Conservation (phyloP, 1,284 basidiomycete genomes). For the Tausonia pullulans region DNA sequence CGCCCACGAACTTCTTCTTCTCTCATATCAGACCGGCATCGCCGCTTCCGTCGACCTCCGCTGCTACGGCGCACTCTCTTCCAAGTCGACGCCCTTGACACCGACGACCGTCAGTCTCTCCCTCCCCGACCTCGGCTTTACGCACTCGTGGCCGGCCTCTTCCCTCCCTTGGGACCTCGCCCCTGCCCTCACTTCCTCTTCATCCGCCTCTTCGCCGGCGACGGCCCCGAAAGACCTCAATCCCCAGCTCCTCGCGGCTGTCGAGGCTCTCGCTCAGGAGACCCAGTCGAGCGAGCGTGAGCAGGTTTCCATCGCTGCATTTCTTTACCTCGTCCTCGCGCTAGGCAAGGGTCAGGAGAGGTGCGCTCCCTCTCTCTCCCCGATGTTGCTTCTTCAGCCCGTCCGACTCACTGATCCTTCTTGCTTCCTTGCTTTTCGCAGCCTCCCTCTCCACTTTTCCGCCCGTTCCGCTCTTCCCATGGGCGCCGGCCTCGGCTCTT, state of each 20-base stretch:
- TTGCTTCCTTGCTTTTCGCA: constrained; percentile 25
- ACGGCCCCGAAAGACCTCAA: constrained; percentile 58
- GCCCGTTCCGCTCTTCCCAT: constrained; percentile 92
- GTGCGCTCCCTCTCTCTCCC: constrained; percentile 36
- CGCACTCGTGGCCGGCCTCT: constrained; percentile 67
- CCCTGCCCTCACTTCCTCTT: constrained; percentile 35
- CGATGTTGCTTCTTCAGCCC: not conserved
- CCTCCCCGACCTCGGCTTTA: constrained; percentile 72
- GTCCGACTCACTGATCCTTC: constrained; percentile 10
- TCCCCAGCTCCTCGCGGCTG: constrained; percentile 54
- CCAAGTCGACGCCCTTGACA: not conserved
- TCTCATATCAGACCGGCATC: constrained; percentile 61
- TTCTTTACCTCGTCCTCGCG: constrained; percentile 89
- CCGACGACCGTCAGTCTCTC: constrained; percentile 63
- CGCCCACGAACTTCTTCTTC: not conserved
- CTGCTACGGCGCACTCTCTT: constrained; percentile 73
- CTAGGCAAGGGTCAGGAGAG: constrained; percentile 47
- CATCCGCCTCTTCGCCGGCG: constrained; percentile 39
- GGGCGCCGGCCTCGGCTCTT: constrained; percentile 94
- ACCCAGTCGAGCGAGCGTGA: constrained; percentile 18
- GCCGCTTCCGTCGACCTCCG: constrained; percentile 91
- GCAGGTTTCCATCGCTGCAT: constrained; percentile 55
- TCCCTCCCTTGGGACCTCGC: constrained; percentile 75
- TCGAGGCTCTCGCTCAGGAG: constrained; percentile 35
- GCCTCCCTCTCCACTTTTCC: constrained; percentile 64